Base-by-base conservation (phyloP, 441 rosid genomes). In the Syzygium syzygioides region DNA sequence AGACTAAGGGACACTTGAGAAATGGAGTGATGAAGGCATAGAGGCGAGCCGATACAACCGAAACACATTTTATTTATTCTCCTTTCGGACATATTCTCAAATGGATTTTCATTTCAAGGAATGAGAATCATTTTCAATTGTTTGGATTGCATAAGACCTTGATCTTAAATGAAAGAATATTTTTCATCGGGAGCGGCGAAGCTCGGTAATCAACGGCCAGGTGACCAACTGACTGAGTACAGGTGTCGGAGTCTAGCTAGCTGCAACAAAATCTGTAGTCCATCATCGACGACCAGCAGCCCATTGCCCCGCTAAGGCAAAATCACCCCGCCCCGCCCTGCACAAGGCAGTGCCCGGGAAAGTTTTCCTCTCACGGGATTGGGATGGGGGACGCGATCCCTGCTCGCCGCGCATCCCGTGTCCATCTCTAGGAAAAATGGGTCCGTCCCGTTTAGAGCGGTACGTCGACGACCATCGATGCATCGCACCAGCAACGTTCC, bases 371-470 rank as follows among this genome's bases (percentile, higher is more conserved):
- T 71, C 52, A 3, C 26, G 1, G 50, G 50, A 71, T 37, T 50
- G n/a, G 25, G 83, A 37, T 3, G 17, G 50, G 50, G 52, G 83
- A 71, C 23, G 50, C 12, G n/a, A 71, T 71, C 50, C 15, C 23
- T 15, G 6, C 80, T 19, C 3, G 1, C 28, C 2, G 5, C 3
- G 7, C 17, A 2, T 14, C 28, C 14, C 5, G 1, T 1, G n/a
- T 5, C 17, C 50, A 71, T 71, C 9, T 28, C 52, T 37, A 71
- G 12, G 50, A 3, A 37, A 71, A 71, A 20, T 71, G 80, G 50
- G 15, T 71, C 50, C 9, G 23, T 20, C 80, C 12, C 3, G 50
- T 50, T 71, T 20, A 20, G 9, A 23, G 28, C n/a, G 32, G 18
- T 12, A 71, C 17, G 0, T 41, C 12, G 28, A 71, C 12, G 25